Base-by-base conservation (phyloP, 345 rosid genomes). In the Populus alba region DNA sequence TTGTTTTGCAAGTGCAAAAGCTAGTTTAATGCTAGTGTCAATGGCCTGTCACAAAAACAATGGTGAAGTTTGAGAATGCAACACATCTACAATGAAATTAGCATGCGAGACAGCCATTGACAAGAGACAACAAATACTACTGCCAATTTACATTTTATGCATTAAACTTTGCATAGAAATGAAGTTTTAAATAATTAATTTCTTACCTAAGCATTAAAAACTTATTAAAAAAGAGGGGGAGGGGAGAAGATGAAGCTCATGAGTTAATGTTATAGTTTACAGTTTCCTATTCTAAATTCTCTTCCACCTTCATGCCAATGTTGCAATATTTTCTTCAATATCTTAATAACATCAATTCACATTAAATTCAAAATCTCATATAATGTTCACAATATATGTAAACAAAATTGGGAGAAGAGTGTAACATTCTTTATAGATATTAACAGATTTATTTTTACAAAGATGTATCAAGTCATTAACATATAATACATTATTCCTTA, bases 1-100 rank as follows among this genome's bases (percentile, higher is more conserved):
- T 88, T 96, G 99, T 75, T 90, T 94, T 69, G 99, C 98, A 75
- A 96, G 94, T 68, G 94, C 92, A 83, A 83, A 90, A 75, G 97
- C 96, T 86, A 96, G 89, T 85, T 90, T 96, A 80, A 92, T 82
- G 86, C 98, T 90, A 3, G 98, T 90, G 69, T 91, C 97, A 85
- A 94, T 91, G 62, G 90, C 88, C 99, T 96, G 93, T 82, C 71
- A 79, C 78, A 74, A 77, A 18, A 84, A 73, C 18, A 22, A 81
- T 71, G 85, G 82, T 15, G 6, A 49, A 49, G 55, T 16, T 49
- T 49, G 55, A 49, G 55, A 49, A 49, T 49, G 55, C 55, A 49
- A 16, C 55, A 49, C 18, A 1, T 49, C 22, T 16, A 49, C 55
- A 49, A 15, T 1, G 22, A 49, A 49, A 49, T 49, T 49, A 15